Conservation (phyloP, 202 grass and related monocot genomes). For the Cymbopogon flexuosus region DNA sequence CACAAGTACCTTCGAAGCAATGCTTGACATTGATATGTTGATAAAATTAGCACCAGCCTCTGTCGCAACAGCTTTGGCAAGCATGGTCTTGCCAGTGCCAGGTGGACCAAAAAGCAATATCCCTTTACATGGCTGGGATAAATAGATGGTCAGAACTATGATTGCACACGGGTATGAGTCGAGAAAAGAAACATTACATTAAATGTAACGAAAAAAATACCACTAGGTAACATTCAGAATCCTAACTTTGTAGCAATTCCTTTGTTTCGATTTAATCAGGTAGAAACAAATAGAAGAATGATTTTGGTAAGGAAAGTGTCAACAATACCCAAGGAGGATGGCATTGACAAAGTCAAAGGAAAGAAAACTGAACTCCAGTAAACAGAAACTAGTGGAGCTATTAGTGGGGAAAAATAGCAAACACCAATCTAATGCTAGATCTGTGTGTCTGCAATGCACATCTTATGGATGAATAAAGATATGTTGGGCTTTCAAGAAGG, state of each 20-base stretch:
- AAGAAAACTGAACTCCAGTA: neutral
- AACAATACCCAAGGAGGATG: neutral
- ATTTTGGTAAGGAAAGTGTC: neutral
- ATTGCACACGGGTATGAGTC: neutral
- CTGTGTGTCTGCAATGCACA: neutral
- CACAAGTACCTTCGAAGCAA: constrained; percentile 72
- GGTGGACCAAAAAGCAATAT: constrained; percentile 97
- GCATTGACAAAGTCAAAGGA: neutral
- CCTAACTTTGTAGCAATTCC: constrained; percentile 7
- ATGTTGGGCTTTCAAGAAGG: neutral
- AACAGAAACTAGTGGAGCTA: neutral
- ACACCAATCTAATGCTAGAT: neutral
- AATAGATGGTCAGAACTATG: constrained; percentile 10
- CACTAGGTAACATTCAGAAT: neutral
- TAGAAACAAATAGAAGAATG: neutral
- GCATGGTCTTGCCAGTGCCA: constrained; percentile 91
- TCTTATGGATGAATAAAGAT: neutral
- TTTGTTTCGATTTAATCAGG: neutral
- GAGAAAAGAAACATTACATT: neutral
- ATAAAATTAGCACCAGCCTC: constrained; percentile 95
- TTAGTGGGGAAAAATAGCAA: neutral
- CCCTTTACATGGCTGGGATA: constrained; percentile 78
- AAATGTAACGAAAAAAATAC: neutral
- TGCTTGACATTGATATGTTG: constrained; percentile 98
- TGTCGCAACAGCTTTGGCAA: constrained; percentile 95